These are phyloP conservation scores for Laburnicola sp. DNA, from an alignment of 2,329 filamentous ascomycete genomes.

Conservation along the genomic window DNA sequence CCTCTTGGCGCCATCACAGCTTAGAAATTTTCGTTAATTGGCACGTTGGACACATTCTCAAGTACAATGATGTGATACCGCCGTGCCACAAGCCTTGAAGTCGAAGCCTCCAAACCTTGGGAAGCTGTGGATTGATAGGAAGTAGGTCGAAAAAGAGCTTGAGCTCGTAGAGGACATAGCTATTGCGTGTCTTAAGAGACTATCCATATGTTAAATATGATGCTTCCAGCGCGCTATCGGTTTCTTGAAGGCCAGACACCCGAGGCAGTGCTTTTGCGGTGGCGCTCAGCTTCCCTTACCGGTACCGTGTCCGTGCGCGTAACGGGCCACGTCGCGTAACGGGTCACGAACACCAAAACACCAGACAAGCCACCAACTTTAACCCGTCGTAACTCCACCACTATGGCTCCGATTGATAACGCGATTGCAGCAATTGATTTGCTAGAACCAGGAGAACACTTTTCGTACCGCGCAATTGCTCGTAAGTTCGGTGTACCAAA, in stretches of 20 bases:
- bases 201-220: background rate
- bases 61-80: too few species aligned
- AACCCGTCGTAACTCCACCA: too few species aligned
- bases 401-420: too few species aligned
- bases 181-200: background rate
- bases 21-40: conserved; percentile 13
- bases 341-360: too few species aligned
- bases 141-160: conserved; percentile 7
- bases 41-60: conserved; percentile 10
- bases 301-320: too few species aligned
- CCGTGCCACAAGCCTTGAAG: conserved; percentile 9
- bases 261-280: conserved; percentile 4
- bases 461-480: too few species aligned
- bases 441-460: too few species aligned
- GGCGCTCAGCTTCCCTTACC: background rate
- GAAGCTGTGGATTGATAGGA: conserved; percentile 4
- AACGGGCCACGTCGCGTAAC: too few species aligned
- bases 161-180: conserved; percentile 12
- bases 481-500: too few species aligned
- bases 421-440: too few species aligned
- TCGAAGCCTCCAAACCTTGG: conserved; percentile 12
- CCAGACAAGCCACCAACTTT: too few species aligned
- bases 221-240: conserved; percentile 2
- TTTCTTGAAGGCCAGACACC: conserved; percentile 5
- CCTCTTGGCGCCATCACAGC: conserved; percentile 14